Evolutionary conservation across 2,329 filamentous ascomycete genomes (phyloP), one percentile per base, ranked within the genome.

Genomic region (Fusarium nelsonii): DNA sequence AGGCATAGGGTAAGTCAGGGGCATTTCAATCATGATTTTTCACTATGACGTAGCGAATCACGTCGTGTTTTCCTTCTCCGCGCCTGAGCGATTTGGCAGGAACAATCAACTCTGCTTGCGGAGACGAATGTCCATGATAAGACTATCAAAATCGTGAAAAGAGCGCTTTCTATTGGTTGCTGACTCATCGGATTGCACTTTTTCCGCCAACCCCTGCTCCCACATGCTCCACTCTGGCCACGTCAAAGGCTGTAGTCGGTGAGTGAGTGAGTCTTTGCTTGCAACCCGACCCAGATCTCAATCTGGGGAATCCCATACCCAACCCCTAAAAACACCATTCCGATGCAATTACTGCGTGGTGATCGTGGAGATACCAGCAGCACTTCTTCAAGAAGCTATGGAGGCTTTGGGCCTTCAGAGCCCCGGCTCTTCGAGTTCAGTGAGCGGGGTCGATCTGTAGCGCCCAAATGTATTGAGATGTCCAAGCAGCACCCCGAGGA

Each of bases 301-400:
- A 58, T 64, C 56, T 63, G 34, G 60, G 68, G 68, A 71, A 45
- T 69, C 54, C 43, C 54, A 52, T 39, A 39, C 48, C 48, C 48
- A 51, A 51, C 48, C 48, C 33, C 48, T 50, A 50, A 51, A 59
- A 68, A 65, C 59, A 71, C 55, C 68, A 63, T 59, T 57, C 69
- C 64, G 61, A 71, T 66, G 52, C 60, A 71, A 71, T 67, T 65
- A 70, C 70, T 71, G 53, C 69, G 69, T 52, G 68, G 68, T 41
- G 69, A 71, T 66, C 68, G 68, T 63, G 68, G 68, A 71, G 68
- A 71, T 62, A 71, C 68, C 54, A 68, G 57, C 68, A 66, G 68
- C 55, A 63, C 56, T 66, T 66, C 68, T 58, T 66, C 53, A 54
- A 69, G 65, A 52, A 69, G 68, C 68, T 63, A 71, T 57, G 60